phyloP scores from a whole-genome alignment of 768 basidiomycete genomes.

The Galerina sulciceps region DNA sequence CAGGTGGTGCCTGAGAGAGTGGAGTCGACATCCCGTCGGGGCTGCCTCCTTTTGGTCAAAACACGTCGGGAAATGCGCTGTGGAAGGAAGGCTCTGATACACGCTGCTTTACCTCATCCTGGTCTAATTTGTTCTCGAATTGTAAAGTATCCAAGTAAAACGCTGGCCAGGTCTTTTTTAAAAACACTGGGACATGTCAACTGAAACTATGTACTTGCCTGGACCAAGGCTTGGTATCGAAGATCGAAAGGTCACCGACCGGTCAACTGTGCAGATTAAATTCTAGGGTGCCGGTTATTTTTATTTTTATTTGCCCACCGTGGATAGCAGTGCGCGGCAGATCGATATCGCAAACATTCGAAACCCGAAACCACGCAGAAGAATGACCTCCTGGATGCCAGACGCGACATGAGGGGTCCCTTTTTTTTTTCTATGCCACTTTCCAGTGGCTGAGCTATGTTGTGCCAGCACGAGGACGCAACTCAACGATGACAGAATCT shows the following conservation, averaged over 20 bases:
- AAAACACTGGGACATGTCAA: too few relatives aligned
- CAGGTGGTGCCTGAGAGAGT: not conserved
- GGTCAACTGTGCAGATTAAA: not conserved
- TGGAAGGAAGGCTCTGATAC: not conserved
- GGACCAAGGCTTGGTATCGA: too few relatives aligned
- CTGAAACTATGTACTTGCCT: too few relatives aligned
- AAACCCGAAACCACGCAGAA: too few relatives aligned
- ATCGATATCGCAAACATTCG: not conserved
- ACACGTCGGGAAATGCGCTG: not conserved
- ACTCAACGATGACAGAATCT: not conserved
- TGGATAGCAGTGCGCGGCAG: not conserved
- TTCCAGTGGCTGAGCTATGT: not conserved
- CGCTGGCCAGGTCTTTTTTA: too few relatives aligned
- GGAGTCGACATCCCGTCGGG: not conserved
- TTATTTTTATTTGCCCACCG: not conserved
- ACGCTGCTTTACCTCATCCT: too few relatives aligned
- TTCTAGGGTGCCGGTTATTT: constrained; percentile 3
- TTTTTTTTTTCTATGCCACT: constrained; percentile 7
- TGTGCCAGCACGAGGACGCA: too few relatives aligned
- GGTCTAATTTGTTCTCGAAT: too few relatives aligned
- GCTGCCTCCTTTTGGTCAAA: constrained; percentile 4
- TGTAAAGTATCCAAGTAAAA: too few relatives aligned
- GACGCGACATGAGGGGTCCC: constrained; percentile 8
- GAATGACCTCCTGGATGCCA: too few relatives aligned
- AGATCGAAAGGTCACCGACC: too few relatives aligned